phyloP scores from a whole-genome alignment of 2,329 filamentous ascomycete species.

The Aspergillus sp. region DNA sequence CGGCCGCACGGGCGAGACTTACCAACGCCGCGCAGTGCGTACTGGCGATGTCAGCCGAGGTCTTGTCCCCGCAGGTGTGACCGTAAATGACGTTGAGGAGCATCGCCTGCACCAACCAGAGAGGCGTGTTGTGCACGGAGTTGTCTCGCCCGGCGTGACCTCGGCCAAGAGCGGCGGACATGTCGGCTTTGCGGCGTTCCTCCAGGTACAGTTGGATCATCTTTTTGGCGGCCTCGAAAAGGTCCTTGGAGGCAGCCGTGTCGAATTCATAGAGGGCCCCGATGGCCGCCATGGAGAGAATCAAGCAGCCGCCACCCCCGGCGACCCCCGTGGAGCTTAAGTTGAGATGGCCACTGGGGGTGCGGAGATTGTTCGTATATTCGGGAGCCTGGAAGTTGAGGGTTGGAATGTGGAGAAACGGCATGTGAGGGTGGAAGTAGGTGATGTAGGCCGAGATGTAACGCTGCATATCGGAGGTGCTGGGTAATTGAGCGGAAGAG shows the following conservation, averaged over 20 bases:
- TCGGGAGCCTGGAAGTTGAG: constrained; percentile 82
- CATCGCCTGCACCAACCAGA: constrained; percentile 98
- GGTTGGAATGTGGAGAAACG: constrained; percentile 91
- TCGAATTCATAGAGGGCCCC: constrained; percentile 88
- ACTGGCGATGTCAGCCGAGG: constrained; percentile 84
- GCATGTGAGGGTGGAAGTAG: constrained; percentile 90
- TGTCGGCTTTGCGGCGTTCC: constrained; percentile 81
- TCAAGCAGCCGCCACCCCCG: constrained; percentile 81
- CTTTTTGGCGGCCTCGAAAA: constrained; percentile 92
- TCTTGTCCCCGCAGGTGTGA: constrained; percentile 90
- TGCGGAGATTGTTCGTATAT: constrained; percentile 60
- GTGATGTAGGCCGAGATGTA: constrained; percentile 88
- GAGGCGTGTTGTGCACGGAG: constrained; percentile 71
- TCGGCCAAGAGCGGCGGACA: constrained; percentile 60
- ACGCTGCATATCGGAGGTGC: constrained; percentile 80
- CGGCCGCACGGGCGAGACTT: constrained; percentile 86
- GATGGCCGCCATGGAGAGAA: constrained; percentile 84
- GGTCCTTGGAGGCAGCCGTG: constrained; percentile 71
- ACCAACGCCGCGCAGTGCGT: constrained; percentile 90
- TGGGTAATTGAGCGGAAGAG: constrained; percentile 62
- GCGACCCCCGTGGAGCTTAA: constrained; percentile 57
- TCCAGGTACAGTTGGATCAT: constrained; percentile 93
- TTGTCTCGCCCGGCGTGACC: constrained; percentile 56
- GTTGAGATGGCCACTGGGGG: constrained; percentile 52
- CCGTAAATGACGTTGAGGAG: constrained; percentile 93